Conservation (phyloP, 495 filamentous ascomycete species). For the Aspergillus haitiensis region DNA sequence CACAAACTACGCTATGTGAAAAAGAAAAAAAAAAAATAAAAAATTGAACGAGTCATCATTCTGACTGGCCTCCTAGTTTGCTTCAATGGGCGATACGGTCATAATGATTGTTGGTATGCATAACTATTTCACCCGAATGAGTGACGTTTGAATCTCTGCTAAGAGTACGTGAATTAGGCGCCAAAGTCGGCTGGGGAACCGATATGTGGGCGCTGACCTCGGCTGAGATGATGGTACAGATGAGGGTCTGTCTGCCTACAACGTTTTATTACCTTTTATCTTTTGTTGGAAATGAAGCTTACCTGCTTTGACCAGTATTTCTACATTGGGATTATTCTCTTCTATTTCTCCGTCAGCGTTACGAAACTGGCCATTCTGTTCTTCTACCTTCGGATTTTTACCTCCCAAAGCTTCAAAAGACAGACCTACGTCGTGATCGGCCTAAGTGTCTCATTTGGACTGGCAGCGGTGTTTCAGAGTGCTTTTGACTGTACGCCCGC, state of each 20-base stretch:
- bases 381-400: slow-evolving; percentile 16
- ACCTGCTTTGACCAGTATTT: slow-evolving; percentile 2
- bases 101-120: slow-evolving; percentile 5
- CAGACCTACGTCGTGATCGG: neutral
- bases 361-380: slow-evolving; percentile 22
- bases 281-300: neutral
- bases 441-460: neutral
- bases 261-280: neutral
- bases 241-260: slow-evolving; percentile 1
- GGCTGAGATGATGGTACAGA: slow-evolving; percentile 1
- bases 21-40: no score
- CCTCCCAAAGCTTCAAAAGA: neutral
- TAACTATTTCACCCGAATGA: neutral
- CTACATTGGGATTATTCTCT: slow-evolving; percentile 11
- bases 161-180: neutral
- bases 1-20: neutral
- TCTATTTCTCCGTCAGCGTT: slow-evolving; percentile 7
- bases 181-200: slow-evolving; percentile 6
- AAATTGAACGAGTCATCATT: neutral
- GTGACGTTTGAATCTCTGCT: neutral
- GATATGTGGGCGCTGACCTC: slow-evolving; percentile 11
- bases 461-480: slow-evolving; percentile 2
- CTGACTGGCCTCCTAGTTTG: neutral
- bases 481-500: slow-evolving; percentile 1
- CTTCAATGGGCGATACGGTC: slow-evolving; percentile 5